Conservation (phyloP, 1,139 yeast genomes). For the Magnusiomyces magnusii region DNA sequence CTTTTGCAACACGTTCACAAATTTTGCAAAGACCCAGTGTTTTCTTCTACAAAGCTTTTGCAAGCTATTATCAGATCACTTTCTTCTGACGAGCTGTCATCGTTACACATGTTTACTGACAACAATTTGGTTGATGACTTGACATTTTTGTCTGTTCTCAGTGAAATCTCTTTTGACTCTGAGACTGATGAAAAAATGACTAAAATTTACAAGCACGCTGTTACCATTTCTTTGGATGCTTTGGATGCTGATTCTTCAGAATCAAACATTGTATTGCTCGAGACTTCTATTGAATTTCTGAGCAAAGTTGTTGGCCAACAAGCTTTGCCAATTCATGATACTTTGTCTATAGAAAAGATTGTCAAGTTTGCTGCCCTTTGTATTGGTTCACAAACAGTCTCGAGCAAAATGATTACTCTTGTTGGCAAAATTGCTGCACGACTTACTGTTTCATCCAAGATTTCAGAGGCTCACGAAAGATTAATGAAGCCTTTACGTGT, state of each 20-base stretch:
- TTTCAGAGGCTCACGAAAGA: constrained; percentile 1
- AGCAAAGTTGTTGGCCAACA: background rate
- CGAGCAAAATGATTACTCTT: background rate
- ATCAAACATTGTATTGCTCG: constrained; percentile 5
- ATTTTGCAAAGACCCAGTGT: constrained; percentile 6
- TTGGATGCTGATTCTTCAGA: constrained; percentile 1
- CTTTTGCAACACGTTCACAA: constrained; percentile 12
- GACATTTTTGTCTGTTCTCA: constrained; percentile 14
- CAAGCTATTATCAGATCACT: constrained; percentile 11
- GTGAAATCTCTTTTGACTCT: constrained; percentile 6
- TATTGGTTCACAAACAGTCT: constrained; percentile 2
- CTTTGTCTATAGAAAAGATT: background rate
- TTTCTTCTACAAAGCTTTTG: constrained; percentile 12
- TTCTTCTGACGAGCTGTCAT: constrained; percentile 10
- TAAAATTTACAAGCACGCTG: background rate
- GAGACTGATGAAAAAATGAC: constrained; percentile 2
- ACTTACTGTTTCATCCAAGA: background rate
- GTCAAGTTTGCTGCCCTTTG: constrained; percentile 4
- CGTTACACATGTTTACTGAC: constrained; percentile 11
- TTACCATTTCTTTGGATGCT: constrained; percentile 1
- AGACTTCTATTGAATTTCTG: constrained; percentile 1
- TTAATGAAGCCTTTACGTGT: constrained; percentile 11
- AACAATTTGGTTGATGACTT: constrained; percentile 13
- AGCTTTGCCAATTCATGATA: background rate
- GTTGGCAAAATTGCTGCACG: background rate